These are phyloP conservation scores for Sequoia sempervirens DNA, from an alignment of 75 land plant genomes.

Conservation along the genomic window DNA sequence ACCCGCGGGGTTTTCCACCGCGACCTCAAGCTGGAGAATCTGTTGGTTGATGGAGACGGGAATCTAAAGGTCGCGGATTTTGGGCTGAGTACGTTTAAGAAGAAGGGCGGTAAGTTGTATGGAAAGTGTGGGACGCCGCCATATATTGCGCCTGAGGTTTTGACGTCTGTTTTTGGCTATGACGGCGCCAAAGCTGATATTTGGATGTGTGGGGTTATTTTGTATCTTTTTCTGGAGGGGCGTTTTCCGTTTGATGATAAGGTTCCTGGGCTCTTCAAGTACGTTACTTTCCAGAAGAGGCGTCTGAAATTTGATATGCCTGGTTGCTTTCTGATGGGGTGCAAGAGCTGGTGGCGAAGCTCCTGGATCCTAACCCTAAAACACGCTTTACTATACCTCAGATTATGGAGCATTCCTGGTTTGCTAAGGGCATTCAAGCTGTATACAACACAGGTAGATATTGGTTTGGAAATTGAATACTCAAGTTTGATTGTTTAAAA, in stretches of 20 bases:
- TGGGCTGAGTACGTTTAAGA: slow-evolving; percentile 11
- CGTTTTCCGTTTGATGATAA: not conserved
- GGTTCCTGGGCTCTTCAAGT: not conserved
- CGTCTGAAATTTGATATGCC: not conserved
- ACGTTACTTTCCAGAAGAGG: no score
- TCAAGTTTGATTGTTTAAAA: not conserved
- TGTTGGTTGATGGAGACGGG: slow-evolving; percentile 23
- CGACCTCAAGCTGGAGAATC: slow-evolving; percentile 43
- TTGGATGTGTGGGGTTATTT: slow-evolving; percentile 24
- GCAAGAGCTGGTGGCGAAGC: slow-evolving; percentile 15
- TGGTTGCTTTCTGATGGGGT: slow-evolving; percentile 33
- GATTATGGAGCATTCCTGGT: slow-evolving; percentile 18
- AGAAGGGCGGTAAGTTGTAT: slow-evolving; percentile 15
- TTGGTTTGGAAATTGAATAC: not conserved
- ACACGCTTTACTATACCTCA: slow-evolving; percentile 7
- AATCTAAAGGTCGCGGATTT: slow-evolving; percentile 31
- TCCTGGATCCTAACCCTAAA: slow-evolving; percentile 34
- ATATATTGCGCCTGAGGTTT: slow-evolving; percentile 53
- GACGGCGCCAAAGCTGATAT: slow-evolving; percentile 39
- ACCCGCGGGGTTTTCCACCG: slow-evolving; percentile 39
- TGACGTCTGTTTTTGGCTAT: slow-evolving; percentile 24
- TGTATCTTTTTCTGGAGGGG: not conserved
- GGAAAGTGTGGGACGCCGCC: slow-evolving; percentile 43
- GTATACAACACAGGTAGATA: not conserved
- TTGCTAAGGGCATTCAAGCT: not conserved